Percentiles rank a stretch among this genome's conserved stretches.
Evolutionary conservation across 2,329 filamentous ascomycete genomes (phyloP).

Genomic region (Hypoxylon sp.): DNA sequence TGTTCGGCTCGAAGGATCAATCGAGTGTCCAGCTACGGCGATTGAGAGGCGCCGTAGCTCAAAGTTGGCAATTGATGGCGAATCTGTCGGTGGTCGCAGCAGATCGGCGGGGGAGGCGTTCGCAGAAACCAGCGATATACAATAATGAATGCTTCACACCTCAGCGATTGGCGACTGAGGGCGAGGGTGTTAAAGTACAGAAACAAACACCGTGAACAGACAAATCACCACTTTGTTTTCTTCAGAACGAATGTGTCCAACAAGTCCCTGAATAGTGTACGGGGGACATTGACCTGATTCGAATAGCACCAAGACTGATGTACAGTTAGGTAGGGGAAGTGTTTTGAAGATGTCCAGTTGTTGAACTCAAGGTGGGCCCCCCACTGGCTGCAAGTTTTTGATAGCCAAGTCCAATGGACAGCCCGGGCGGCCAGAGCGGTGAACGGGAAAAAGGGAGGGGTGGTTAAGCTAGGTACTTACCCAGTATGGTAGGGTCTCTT

Average conservation of each 20-base stretch:
- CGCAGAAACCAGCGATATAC: conserved; percentile 31
- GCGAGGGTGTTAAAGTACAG: conserved; percentile 1
- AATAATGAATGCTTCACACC: conserved; percentile 35
- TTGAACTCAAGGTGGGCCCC: conserved; percentile 41
- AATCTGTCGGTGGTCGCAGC: conserved; percentile 32
- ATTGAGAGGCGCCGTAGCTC: conserved; percentile 10
- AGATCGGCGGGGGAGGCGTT: conserved; percentile 15
- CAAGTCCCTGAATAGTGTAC: conserved; percentile 29
- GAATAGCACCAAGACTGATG: conserved; percentile 23
- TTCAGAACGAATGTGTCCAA: conserved; percentile 41
- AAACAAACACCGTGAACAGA: conserved; percentile 19
- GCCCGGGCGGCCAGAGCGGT: conserved; percentile 42
- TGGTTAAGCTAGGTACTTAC: conserved; percentile 27
- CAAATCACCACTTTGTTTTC: conserved; percentile 27
- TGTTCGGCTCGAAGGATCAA: conserved; percentile 32
- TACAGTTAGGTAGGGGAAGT: conserved; percentile 26
- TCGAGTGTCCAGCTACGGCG: conserved; percentile 5
- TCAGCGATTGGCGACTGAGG: conserved; percentile 5
- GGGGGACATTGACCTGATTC: conserved; percentile 36
- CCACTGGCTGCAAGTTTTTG: conserved; percentile 36
- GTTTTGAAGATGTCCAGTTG: conserved; percentile 44
- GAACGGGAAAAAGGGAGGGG: conserved; percentile 33
- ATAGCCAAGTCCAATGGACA: conserved; percentile 32
- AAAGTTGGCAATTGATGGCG: conserved; percentile 9
- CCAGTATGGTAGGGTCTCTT: conserved; percentile 27